phyloP scores from a whole-genome alignment of 73 alveolate species.

The Paramecium octaurelia region DNA sequence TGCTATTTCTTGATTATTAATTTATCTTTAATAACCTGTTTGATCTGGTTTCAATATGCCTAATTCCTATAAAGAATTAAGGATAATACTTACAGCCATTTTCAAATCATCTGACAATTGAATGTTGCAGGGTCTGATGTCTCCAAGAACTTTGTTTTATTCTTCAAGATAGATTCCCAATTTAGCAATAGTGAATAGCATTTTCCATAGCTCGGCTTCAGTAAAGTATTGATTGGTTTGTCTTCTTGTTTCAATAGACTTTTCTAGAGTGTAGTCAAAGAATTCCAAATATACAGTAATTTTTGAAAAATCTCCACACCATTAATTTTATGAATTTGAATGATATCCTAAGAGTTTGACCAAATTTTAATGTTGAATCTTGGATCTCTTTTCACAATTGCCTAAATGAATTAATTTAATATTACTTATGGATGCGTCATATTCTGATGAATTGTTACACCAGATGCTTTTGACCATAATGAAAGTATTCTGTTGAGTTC shows the following conservation, averaged over 20 bases:
- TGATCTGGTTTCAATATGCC: slow-evolving; percentile 22
- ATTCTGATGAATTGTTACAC: slow-evolving; percentile 11
- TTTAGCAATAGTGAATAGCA: slow-evolving; percentile 1
- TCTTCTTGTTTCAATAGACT: neutral
- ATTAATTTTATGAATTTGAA: slow-evolving; percentile 22
- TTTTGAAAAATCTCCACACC: slow-evolving; percentile 45
- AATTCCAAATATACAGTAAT: slow-evolving; percentile 13
- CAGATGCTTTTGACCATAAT: neutral
- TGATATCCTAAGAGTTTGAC: slow-evolving; percentile 12
- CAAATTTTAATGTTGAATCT: neutral
- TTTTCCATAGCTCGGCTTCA: slow-evolving; percentile 18
- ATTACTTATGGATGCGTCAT: neutral
- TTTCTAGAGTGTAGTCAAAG: slow-evolving; percentile 14
- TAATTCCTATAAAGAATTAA: neutral
- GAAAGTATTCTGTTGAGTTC: neutral
- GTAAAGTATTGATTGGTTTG: neutral
- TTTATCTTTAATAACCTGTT: neutral
- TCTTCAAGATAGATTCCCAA: neutral
- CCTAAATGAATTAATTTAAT: neutral
- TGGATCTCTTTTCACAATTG: neutral
- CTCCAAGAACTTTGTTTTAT: neutral
- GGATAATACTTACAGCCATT: neutral
- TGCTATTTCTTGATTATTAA: neutral
- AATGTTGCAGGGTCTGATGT: slow-evolving; percentile 28
- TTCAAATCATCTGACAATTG: neutral